phyloP scores from a whole-genome alignment of 257 asterid genomes.

The Agastache rugosa region DNA sequence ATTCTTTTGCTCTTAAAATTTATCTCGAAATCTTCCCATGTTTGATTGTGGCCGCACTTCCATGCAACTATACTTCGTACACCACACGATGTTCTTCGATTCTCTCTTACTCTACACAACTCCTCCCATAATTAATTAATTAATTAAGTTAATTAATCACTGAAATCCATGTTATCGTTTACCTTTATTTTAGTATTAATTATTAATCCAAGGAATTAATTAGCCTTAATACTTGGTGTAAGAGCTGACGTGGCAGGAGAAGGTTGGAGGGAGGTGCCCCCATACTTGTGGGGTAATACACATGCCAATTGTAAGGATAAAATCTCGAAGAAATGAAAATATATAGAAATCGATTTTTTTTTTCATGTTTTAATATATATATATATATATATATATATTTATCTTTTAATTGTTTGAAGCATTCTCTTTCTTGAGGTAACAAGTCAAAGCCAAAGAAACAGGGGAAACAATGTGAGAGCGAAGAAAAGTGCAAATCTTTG shows the following conservation, averaged over 20 bases:
- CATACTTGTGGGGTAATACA: slow-evolving; percentile 32
- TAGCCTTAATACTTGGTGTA: slow-evolving; percentile 15
- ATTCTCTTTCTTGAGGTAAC: slow-evolving; percentile 19
- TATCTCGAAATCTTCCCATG: slow-evolving; percentile 49
- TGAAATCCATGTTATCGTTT: slow-evolving; percentile 52
- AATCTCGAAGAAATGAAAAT: slow-evolving; percentile 23
- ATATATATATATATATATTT: too few species aligned
- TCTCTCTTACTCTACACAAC: slow-evolving; percentile 31
- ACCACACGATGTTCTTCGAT: slow-evolving; percentile 57
- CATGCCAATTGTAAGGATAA: slow-evolving; percentile 36
- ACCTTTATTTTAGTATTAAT: slow-evolving; percentile 12
- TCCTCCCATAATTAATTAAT: slow-evolving; percentile 34
- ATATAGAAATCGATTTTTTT: too few species aligned
- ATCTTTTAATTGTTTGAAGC: slow-evolving; percentile 25
- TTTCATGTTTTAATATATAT: slow-evolving; percentile 14
- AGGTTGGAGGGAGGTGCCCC: slow-evolving; percentile 29
- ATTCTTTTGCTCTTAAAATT: neutral
- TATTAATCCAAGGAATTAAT: slow-evolving; percentile 27
- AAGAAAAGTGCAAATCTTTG: slow-evolving; percentile 30
- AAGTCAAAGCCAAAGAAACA: slow-evolving; percentile 33
- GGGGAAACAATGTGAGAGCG: neutral
- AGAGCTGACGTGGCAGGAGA: slow-evolving; percentile 32
- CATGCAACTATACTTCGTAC: slow-evolving; percentile 64
- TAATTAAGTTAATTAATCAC: slow-evolving; percentile 46
- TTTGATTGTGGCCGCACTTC: slow-evolving; percentile 60